Percentiles rank a stretch among this genome's conserved stretches.
These are phyloP conservation scores for Xylariales sp. DNA, from an alignment of 2,329 filamentous ascomycete genomes.

Conservation along the genomic window DNA sequence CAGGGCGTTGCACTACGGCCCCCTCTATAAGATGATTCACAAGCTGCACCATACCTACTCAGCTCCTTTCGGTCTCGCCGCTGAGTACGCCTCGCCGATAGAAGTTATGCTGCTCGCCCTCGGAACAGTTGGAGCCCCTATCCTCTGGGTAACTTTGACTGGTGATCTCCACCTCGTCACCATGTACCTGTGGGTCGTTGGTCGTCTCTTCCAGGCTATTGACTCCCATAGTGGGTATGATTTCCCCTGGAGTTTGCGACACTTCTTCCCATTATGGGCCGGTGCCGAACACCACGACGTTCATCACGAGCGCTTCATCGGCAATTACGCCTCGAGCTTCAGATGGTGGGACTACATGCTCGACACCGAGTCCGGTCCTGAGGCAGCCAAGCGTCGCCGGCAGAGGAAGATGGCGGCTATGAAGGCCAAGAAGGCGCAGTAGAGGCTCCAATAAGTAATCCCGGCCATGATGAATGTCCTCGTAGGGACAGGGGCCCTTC, in stretches of 20 bases:
- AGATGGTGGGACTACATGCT: conserved; percentile 96
- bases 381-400: conserved; percentile 77
- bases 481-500: no score
- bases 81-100: conserved; percentile 96
- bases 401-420: conserved; percentile 68
- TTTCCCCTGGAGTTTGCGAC: conserved; percentile 94
- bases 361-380: conserved; percentile 88
- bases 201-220: conserved; percentile 94
- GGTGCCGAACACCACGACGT: conserved; percentile 94
- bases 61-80: conserved; percentile 90
- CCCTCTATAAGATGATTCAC: conserved; percentile 94
- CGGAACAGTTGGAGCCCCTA: conserved; percentile 76
- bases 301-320: conserved; percentile 97
- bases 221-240: conserved; percentile 97
- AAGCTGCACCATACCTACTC: conserved; percentile 99
- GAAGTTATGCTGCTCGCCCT: conserved; percentile 93
- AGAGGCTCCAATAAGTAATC: conserved; percentile 23
- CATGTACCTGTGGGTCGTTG: conserved; percentile 95
- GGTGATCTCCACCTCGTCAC: conserved; percentile 89
- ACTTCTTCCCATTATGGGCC: conserved; percentile 96
- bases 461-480: no score
- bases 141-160: conserved; percentile 78
- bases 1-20: conserved; percentile 87
- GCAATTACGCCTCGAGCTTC: conserved; percentile 97
- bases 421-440: conserved; percentile 65